Conservation (phyloP, 768 basidiomycete species). For the Trametes maxima region DNA sequence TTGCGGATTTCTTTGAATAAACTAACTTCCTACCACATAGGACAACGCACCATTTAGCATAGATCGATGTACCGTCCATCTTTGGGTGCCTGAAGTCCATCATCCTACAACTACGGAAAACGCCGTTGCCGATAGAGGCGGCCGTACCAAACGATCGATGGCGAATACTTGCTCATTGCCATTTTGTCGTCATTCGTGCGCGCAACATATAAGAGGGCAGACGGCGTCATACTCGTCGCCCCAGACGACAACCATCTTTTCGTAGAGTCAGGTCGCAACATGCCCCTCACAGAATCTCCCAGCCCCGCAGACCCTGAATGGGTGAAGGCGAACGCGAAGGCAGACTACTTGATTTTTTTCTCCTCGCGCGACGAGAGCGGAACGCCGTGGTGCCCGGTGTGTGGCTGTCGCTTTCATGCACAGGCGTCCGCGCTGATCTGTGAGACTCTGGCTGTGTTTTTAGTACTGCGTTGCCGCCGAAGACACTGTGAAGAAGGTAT, state of each 20-base stretch:
- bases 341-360: constrained; percentile 65
- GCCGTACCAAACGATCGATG: background rate
- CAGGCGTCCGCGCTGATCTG: constrained; percentile 7
- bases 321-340: constrained; percentile 41
- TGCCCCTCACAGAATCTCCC: constrained; percentile 52
- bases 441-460: constrained; percentile 10
- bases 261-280: constrained; percentile 25
- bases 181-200: background rate
- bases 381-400: constrained; percentile 70
- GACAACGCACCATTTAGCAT: too few species aligned
- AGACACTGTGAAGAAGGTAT: constrained; percentile 50
- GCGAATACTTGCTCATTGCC: background rate
- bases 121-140: too few species aligned
- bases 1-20: too few species aligned
- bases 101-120: too few species aligned
- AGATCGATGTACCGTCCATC: too few species aligned
- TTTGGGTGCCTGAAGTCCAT: too few species aligned
- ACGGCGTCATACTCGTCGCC: background rate
- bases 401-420: constrained; percentile 28
- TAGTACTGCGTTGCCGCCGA: constrained; percentile 74
- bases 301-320: constrained; percentile 37
- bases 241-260: background rate
- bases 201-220: background rate
- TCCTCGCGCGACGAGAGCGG: constrained; percentile 63
- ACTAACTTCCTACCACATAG: too few species aligned